phyloP scores from a whole-genome alignment of 2,329 filamentous ascomycete genomes.

The Volutella citrinella region DNA sequence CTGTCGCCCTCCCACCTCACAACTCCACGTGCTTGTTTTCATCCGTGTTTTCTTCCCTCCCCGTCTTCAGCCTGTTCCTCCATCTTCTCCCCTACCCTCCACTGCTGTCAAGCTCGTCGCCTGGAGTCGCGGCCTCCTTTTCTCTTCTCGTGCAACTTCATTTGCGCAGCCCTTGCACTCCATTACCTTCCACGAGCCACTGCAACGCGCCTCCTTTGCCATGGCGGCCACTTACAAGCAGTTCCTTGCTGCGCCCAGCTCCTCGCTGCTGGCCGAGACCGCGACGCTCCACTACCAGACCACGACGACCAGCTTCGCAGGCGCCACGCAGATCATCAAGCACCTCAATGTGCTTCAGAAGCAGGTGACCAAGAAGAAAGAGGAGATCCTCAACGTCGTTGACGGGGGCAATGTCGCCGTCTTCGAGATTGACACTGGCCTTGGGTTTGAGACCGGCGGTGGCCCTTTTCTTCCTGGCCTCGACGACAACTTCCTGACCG shows the following conservation, averaged over 20 bases:
- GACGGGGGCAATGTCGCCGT: slow-evolving; percentile 72
- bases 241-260: slow-evolving; percentile 66
- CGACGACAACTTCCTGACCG: slow-evolving; percentile 90
- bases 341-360: slow-evolving; percentile 71
- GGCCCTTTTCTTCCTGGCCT: slow-evolving; percentile 84
- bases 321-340: slow-evolving; percentile 74
- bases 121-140: slow-evolving; percentile 10
- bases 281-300: slow-evolving; percentile 85
- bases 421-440: slow-evolving; percentile 76
- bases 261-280: slow-evolving; percentile 60
- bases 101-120: slow-evolving; percentile 11
- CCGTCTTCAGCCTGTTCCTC: slow-evolving; percentile 1
- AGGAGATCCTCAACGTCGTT: slow-evolving; percentile 71
- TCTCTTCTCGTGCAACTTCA: slow-evolving; percentile 3
- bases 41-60: slow-evolving; percentile 17
- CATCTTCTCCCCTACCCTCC: slow-evolving; percentile 5
- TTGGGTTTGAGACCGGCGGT: slow-evolving; percentile 79
- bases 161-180: slow-evolving; percentile 6
- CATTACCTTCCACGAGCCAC: slow-evolving; percentile 10
- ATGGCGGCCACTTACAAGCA: slow-evolving; percentile 61
- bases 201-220: slow-evolving; percentile 18
- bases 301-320: slow-evolving; percentile 72
- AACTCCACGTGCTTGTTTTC: slow-evolving; percentile 30
- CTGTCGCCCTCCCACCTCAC: too few relatives aligned
- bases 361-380: slow-evolving; percentile 77